Conservation (phyloP, 2,329 filamentous ascomycete genomes). For the Coniosporium tulheliwenetii region DNA sequence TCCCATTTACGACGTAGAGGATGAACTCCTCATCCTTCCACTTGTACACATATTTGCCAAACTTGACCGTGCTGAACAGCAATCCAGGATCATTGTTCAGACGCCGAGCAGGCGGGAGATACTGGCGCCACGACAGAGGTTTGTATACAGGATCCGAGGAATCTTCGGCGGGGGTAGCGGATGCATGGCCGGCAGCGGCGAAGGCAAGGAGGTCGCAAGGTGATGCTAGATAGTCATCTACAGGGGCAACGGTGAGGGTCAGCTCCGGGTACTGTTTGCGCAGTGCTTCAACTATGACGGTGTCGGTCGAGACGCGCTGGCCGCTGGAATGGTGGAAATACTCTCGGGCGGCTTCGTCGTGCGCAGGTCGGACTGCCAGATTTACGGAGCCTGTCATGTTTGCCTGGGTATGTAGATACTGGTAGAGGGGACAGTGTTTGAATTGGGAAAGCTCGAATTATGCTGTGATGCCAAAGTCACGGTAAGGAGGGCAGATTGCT, state of each 20-base stretch:
- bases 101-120: slow-evolving; percentile 21
- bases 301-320: slow-evolving; percentile 26
- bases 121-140: slow-evolving; percentile 19
- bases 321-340: slow-evolving; percentile 29
- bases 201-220: slow-evolving; percentile 23
- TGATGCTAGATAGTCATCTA: slow-evolving; percentile 1
- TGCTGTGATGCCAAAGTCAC: too few species aligned
- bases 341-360: slow-evolving; percentile 20
- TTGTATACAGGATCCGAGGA: slow-evolving; percentile 18
- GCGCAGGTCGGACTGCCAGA: slow-evolving; percentile 4
- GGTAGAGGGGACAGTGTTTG: too few species aligned
- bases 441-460: too few species aligned
- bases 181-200: slow-evolving; percentile 25
- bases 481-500: too few species aligned
- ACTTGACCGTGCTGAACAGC: slow-evolving; percentile 21
- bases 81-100: slow-evolving; percentile 19
- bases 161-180: slow-evolving; percentile 24
- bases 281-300: slow-evolving; percentile 26
- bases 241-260: slow-evolving; percentile 24
- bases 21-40: slow-evolving; percentile 28
- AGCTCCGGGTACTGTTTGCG: slow-evolving; percentile 28
- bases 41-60: slow-evolving; percentile 29
- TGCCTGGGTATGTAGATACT: too few species aligned
- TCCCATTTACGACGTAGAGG: slow-evolving; percentile 24
- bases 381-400: slow-evolving; percentile 5